Conservation (phyloP, 2,329 filamentous ascomycete genomes). For the Zymoseptoria brevis region DNA sequence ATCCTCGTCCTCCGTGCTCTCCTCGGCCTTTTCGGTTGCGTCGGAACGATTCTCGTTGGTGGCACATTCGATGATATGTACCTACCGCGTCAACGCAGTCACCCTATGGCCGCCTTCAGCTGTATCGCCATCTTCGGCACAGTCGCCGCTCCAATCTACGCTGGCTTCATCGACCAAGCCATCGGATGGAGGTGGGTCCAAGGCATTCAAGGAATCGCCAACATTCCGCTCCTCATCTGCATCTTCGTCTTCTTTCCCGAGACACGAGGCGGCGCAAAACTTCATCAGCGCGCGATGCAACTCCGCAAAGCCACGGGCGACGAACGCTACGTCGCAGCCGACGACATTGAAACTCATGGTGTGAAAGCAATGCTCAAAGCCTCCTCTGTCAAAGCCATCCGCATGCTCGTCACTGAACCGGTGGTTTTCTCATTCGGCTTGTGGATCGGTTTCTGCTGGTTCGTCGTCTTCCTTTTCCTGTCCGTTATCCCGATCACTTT, state of each 20-base stretch:
- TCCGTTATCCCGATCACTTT: slow-evolving; percentile 46
- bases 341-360: slow-evolving; percentile 45
- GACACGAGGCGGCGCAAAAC: slow-evolving; percentile 41
- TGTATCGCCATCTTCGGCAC: slow-evolving; percentile 47
- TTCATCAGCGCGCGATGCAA: slow-evolving; percentile 43
- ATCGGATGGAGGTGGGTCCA: slow-evolving; percentile 50
- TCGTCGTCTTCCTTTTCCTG: slow-evolving; percentile 48
- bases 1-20: slow-evolving; percentile 42
- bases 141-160: slow-evolving; percentile 47
- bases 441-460: slow-evolving; percentile 48
- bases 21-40: slow-evolving; percentile 44
- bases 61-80: slow-evolving; percentile 47
- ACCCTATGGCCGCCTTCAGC: slow-evolving; percentile 43
- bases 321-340: slow-evolving; percentile 43
- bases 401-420: slow-evolving; percentile 43
- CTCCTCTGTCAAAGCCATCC: slow-evolving; percentile 46
- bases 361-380: slow-evolving; percentile 40
- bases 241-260: slow-evolving; percentile 40
- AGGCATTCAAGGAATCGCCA: slow-evolving; percentile 46
- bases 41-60: slow-evolving; percentile 44
- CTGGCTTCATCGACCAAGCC: slow-evolving; percentile 46
- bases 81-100: slow-evolving; percentile 37
- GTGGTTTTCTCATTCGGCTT: slow-evolving; percentile 45
- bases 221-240: slow-evolving; percentile 41
- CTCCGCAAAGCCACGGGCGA: slow-evolving; percentile 43